Evolutionary conservation across 2,329 filamentous ascomycete genomes (phyloP).

Genomic region (Ceratocystiopsis sp.): DNA sequence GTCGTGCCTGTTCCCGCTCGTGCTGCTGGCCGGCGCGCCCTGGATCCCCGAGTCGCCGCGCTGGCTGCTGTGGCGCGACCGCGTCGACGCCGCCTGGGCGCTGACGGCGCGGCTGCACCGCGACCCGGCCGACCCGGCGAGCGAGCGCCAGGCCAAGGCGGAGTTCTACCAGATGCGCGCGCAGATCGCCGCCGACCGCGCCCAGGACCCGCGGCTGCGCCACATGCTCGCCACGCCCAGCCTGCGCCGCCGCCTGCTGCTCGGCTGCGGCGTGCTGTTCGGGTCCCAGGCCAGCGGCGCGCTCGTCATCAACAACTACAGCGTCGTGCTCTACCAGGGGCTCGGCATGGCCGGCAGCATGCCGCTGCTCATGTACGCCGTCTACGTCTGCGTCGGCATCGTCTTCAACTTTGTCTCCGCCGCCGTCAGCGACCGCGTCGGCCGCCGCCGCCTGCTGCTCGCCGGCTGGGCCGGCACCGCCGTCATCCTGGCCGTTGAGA

Average conservation of each 20-base stretch:
- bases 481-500: conserved; percentile 18
- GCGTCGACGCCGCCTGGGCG: conserved; percentile 25
- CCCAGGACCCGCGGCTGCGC: conserved; percentile 21
- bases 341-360: conserved; percentile 22
- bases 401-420: conserved; percentile 17
- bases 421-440: too few species aligned
- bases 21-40: conserved; percentile 22
- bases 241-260: conserved; percentile 32
- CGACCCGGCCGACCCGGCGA: conserved; percentile 19
- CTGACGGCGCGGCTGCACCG: conserved; percentile 23
- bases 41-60: conserved; percentile 29
- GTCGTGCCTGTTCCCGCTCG: conserved; percentile 16
- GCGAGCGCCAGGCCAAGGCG: conserved; percentile 25
- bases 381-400: conserved; percentile 23
- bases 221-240: conserved; percentile 27
- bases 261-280: conserved; percentile 35
- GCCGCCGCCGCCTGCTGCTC: conserved; percentile 26
- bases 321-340: conserved; percentile 21
- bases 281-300: conserved; percentile 34
- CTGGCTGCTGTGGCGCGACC: conserved; percentile 30
- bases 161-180: conserved; percentile 29
- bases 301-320: conserved; percentile 30
- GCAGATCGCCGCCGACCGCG: conserved; percentile 25
- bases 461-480: conserved; percentile 23
- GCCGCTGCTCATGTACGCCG: conserved; percentile 21